Evolutionary conservation across 768 basidiomycete genomes (phyloP), one percentile per base, ranked within the genome.

Genomic region (Boletus tylopilopsis): DNA sequence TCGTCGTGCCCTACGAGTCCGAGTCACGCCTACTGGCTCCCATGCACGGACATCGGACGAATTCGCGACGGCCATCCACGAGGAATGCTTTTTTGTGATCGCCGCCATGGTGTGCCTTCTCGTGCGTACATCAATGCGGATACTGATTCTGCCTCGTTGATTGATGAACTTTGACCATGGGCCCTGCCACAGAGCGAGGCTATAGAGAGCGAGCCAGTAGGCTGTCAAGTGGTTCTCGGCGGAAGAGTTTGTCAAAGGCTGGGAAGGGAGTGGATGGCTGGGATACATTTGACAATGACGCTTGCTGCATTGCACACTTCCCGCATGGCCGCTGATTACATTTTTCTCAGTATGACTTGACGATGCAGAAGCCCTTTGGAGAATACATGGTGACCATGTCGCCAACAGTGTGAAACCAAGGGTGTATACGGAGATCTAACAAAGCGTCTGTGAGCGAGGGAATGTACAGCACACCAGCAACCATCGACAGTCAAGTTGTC

Each of bases 1-100:
- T 99, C 49, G 83, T 97, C 39, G 83, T 92, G 2, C 91, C 92
- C 0, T 81, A 79, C 63, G 68, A 85, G 6, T 83, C 83, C 30
- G 68, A 84, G 61, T n/a, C n/a, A n/a, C n/a, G n/a, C 76, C 73
- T 8, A 94, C 92, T 50, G 94, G 94, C 21, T 94, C 81, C 66
- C 93, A 95, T 63, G 94, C 91, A 2, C 78, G 70, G 3, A 76
- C 80, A 2, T 66, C 82, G 0, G 73, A 77, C 36, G 75, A 76
- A 25, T 94, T 90, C 56, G 86, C 90, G 2, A 73, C 72, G 16
- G 79, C 78, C 5, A 73, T 94, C 43, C 79, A 88, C 56, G 69
- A 71, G 22, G 84, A 80, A 15, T 23, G 56, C 16, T 15, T 46
- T 45, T 18, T 24, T 32, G 1, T 16, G 32, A 13, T 16, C 16